A percentile compares a stretch with the other conserved stretches of the same genome.
Evolutionary conservation across 176 grass and related monocot genomes (phyloP).

Genomic region (barley (Hordeum vulgare)): MorexV3_pseudomolecules_assembly NC_058519.1:639255297-639255796

Average conservation of each 20-base stretch:
- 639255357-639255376: too few species aligned
- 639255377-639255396: too few species aligned
- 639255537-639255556: neutral
- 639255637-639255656: neutral
- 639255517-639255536: neutral
- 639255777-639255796: neutral
- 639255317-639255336: too few species aligned
- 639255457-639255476: too few species aligned
- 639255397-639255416: too few species aligned
- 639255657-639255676: slow-evolving; percentile 15
- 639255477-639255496: too few species aligned
- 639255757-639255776: slow-evolving; percentile 2
- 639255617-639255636: neutral
- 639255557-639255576: neutral
- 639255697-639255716: neutral
- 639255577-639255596: slow-evolving; percentile 3
- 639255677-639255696: neutral
- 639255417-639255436: too few species aligned
- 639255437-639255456: too few species aligned
- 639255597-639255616: neutral
- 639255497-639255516: too few species aligned
- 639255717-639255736: slow-evolving; percentile 5
- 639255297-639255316: too few species aligned
- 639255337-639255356: too few species aligned
- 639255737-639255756: slow-evolving; percentile 12